Conservation (phyloP, 2,329 filamentous ascomycete species). For the Apiospora koreana region DNA sequence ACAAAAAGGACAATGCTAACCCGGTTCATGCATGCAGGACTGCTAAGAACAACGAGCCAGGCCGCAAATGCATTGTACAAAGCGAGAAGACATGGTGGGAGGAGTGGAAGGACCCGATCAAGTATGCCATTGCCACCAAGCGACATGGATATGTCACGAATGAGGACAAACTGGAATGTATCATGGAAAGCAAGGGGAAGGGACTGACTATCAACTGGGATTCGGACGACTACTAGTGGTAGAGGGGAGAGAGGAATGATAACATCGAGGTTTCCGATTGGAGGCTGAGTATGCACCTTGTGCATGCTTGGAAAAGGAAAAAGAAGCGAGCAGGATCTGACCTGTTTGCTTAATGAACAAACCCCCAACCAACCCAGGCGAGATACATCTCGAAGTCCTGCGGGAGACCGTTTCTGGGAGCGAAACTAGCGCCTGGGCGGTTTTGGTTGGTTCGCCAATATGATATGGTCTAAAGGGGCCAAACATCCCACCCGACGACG, state of each 20-base stretch:
- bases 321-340: neutral
- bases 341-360: neutral
- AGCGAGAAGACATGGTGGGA: slow-evolving; percentile 59
- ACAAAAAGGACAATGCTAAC: neutral
- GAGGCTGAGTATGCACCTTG: neutral
- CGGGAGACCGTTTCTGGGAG: neutral
- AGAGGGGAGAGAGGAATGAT: neutral
- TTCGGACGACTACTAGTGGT: neutral
- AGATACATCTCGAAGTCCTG: neutral
- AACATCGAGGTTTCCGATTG: neutral
- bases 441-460: neutral
- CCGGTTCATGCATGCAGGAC: neutral
- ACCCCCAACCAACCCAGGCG: neutral
- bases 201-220: slow-evolving; percentile 11
- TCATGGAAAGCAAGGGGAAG: slow-evolving; percentile 37
- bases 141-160: slow-evolving; percentile 50
- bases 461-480: neutral
- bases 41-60: slow-evolving; percentile 41
- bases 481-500: neutral
- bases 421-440: neutral
- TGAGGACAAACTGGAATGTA: slow-evolving; percentile 54
- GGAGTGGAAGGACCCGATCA: slow-evolving; percentile 50
- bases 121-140: slow-evolving; percentile 37
- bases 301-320: neutral
- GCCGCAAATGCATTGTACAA: slow-evolving; percentile 50